These are phyloP conservation scores for Chloromonas sp. DNA, from an alignment of 163 green algal species.

Conservation along the genomic window DNA sequence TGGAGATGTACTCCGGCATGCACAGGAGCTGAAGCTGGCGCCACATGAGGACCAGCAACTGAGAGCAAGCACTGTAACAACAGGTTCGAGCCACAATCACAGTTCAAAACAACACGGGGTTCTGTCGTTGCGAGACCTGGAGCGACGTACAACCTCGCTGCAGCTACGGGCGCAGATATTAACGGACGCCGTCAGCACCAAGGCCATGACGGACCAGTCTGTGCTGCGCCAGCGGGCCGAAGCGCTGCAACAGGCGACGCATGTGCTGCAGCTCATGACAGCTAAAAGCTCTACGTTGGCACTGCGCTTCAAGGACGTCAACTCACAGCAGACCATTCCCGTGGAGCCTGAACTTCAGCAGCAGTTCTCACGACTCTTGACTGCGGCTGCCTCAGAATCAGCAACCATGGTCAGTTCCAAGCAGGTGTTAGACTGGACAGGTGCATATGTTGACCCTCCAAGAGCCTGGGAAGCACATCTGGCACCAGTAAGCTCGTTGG, in stretches of 20 bases:
- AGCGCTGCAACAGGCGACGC: not conserved
- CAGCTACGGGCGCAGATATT: not conserved
- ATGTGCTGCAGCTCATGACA: not conserved
- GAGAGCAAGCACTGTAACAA: too few relatives aligned
- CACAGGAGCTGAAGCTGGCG: not conserved
- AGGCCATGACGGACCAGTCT: not conserved
- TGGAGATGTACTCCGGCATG: not conserved
- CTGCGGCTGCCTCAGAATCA: not conserved
- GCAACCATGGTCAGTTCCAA: not conserved
- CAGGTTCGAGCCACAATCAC: too few relatives aligned
- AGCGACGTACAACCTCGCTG: not conserved
- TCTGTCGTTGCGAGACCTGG: not conserved
- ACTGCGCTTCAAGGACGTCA: conserved; percentile 2
- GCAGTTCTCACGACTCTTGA: conserved; percentile 9
- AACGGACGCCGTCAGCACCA: not conserved
- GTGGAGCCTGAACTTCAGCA: conserved; percentile 19
- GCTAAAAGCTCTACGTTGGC: not conserved
- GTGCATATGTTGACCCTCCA: not conserved
- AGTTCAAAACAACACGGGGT: not conserved
- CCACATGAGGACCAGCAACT: not conserved
- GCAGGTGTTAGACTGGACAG: not conserved
- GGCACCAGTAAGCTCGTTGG: not conserved
- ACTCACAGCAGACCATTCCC: conserved; percentile 21
- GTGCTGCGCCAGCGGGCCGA: not conserved
- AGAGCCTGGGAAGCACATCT: not conserved